Base-by-base conservation (phyloP, 306 rosid genomes). In the Hippophae rhamnoides region DNA sequence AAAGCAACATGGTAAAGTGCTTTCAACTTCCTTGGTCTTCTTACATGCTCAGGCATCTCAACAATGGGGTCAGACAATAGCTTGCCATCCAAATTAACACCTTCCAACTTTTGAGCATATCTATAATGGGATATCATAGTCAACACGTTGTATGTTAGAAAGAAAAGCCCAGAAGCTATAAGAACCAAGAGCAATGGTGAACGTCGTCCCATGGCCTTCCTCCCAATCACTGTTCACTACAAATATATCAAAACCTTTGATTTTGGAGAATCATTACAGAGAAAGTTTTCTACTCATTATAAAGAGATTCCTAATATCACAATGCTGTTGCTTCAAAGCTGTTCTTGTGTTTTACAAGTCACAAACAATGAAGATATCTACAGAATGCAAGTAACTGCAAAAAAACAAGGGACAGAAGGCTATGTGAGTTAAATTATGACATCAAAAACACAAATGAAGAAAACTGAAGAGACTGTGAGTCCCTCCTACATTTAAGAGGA, bases 1-100 rank as follows among this genome's bases (percentile, higher is more conserved):
- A 92, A 82, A 26, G 95, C 95, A 59, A 92, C 78, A 69, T 92
- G 99, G 76, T 80, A 92, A 7, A 79, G 84, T 52, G 78, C 58
- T 69, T 60, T 84, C 5, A 84, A 54, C 50, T 78, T 79, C 78
- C 66, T 78, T 44, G 47, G 56, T 52, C 67, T 85, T 72, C 75
- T 88, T 40, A 74, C 61, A 68, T 71, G 70, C 54, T 44, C 79
- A 27, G 99, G 95, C 96, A 82, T 88, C 86, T 84, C 86, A 47
- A 70, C 54, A 59, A 92, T 64, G 64, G 99, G 99, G 62, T 92
- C 96, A 14, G 61, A 61, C 56, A 60, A 55, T 53, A 82, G 69
- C 10, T 43, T 63, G 50, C 62, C 47, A 67, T 71, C 67, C 6
- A 49, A 52, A 68, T 71, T 41, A 52, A 43, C 68, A 57, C 57